Evolutionary conservation across 176 grass and related monocot species (phyloP), one percentile per base, ranked within the genome.

Genomic region (Tillandsia fasciculata): DNA sequence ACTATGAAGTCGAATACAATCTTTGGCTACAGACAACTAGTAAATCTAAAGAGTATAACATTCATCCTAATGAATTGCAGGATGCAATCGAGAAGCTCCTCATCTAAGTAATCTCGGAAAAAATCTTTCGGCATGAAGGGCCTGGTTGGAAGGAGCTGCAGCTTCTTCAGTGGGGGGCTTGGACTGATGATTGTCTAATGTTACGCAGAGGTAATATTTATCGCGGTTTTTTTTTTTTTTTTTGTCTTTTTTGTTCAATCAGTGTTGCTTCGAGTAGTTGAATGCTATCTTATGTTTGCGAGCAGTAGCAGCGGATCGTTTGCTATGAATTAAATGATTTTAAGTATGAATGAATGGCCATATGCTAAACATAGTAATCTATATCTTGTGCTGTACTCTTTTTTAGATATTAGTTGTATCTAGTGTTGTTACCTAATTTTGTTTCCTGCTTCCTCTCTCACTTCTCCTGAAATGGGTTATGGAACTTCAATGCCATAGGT

Each of bases 11-110:
- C 0, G 29, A 33, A 33, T 33, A 3, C 29, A 33, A 33, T 24
- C 24, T 24, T 24, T 24, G 24, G 24, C 1, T 24, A 24, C 24
- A 24, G 24, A 24, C 24, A 33, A 33, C 3, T 33, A 4, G 29
- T 42, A 42, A 6, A 7, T 42, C n/a, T n/a, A 20, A 20, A 20
- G 20, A 20, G 20, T 20, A 20, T 20, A 4, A 7, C 2, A 15
- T 48, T 73, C 24, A 24, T 24, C 24, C 64, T 26, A 8, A 50
- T 64, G 24, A 48, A 73, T 82, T 50, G 1, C 86, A 89, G 83
- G 83, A 94, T 86, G 78, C 83, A 12, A 94, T 94, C 11, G 86
- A 94, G 86, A 94, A 89, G 72, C 90, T 94, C 74, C 78, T 89
- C 70, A 94, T 94, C 53, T 94, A 65, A 94, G 77, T 69, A 75